These are phyloP conservation scores for Fusarium tjaetaba DNA, from an alignment of 2,329 filamentous ascomycete species.

Conservation along the genomic window DNA sequence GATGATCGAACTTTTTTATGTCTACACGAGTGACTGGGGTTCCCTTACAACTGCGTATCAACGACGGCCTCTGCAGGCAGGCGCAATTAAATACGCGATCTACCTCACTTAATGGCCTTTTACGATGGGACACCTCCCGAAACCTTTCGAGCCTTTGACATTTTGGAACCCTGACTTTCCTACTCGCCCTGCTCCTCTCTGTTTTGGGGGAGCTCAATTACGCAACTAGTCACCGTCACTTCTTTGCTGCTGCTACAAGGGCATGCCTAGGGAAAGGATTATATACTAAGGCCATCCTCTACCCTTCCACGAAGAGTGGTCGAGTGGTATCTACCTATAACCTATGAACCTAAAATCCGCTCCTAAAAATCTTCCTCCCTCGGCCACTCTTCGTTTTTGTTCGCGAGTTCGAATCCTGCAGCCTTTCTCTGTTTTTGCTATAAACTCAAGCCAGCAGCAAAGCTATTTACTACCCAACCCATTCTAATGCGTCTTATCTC, in stretches of 20 bases:
- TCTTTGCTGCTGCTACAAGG: background rate
- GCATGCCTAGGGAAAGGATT: background rate
- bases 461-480: background rate
- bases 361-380: background rate
- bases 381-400: constrained; percentile 14
- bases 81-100: background rate
- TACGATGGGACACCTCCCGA: background rate
- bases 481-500: background rate
- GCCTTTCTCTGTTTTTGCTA: background rate
- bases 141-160: background rate
- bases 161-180: background rate
- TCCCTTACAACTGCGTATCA: background rate
- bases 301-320: constrained; percentile 15
- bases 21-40: background rate
- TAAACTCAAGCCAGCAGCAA: background rate
- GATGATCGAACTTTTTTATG: constrained; percentile 7
- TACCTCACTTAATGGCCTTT: background rate
- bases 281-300: background rate
- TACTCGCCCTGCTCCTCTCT: background rate
- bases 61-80: background rate
- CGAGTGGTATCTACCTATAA: constrained; percentile 14
- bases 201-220: background rate
- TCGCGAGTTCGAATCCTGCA: background rate
- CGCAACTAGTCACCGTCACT: background rate
- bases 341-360: background rate